Evolutionary conservation across 768 basidiomycete species (phyloP), one percentile per base, ranked within the genome.

Genomic region (Jaapia argillacea): DNA sequence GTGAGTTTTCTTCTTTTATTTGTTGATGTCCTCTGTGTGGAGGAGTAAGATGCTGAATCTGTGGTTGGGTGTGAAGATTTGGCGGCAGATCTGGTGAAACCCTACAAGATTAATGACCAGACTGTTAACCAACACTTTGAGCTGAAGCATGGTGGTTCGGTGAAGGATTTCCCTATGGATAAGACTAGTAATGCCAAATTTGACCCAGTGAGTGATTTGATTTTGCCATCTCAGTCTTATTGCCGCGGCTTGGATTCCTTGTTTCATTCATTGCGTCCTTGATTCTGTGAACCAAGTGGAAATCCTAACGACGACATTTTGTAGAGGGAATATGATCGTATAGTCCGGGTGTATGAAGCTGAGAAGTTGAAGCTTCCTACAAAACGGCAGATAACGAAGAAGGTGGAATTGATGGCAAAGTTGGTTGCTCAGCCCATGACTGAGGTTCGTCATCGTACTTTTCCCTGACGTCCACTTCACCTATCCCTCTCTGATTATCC

Each of bases 151-250:
- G 93, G 89, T 6, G 76, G 74, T 44, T 75, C 79, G 0, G 55
- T 70, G 5, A 71, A 68, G 45, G 47, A 61, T 1, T 91, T 84
- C 53, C 58, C 61, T 3, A 91, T 99, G 82, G 88, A 91, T 56
- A 84, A 81, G 51, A 78, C 94, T 5, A 94, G 90, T 5, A 94
- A 97, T 56, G 63, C 73, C 1, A 45, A 63, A 3, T 81, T 90
- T 45, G 65, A 63, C 7, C 60, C 68, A 48, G 93, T 92, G 39
- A 41, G 79, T 70, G 4, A 12, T 14, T 37, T 7, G 10, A 33
- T 33, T 33, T 10, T 33, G 28, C 28, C n/a, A 33, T 16, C 16
- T 10, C 28, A 16, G 28, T 33, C 28, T 10, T 10, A 33, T n/a
- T n/a, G n/a, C n/a, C n/a, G n/a, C n/a, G n/a, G n/a, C n/a, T n/a